Evolutionary conservation across 2,329 filamentous ascomycete species (phyloP), one percentile per base, ranked within the genome.

Genomic region (Colletotrichum sp.): DNA sequence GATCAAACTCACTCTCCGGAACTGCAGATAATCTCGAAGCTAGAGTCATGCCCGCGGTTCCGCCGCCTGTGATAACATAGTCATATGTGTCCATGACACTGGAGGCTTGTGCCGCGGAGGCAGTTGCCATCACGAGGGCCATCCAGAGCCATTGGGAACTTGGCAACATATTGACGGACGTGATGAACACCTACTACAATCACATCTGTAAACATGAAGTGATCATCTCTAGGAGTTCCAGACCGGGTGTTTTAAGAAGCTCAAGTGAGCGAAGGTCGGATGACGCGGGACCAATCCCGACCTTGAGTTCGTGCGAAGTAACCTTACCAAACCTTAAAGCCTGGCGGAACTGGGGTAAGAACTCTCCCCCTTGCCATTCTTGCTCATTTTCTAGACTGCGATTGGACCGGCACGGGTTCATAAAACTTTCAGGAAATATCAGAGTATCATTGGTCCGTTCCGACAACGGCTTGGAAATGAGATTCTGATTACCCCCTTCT

Each of bases 21-120:
- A 64, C 36, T 8, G 16, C 60, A 22, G 71, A 62, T 8, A 84
- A 76, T 36, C 83, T 82, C 39, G 83, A 81, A 16, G 83, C 83
- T 12, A 84, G 79, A 4, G 83, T 83, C 60, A 84, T 77, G 6
- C 83, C 83, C 9, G 81, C 79, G 1, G 82, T 84, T 26, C 83
- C 83, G 24, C 79, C 83, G 18, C 83, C 83, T n/a, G 81, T 79
- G 26, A 83, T 77, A 22, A 83, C 74, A 70, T 83, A 83, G 78
- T 83, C 82, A 73, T 81, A 82, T 10, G 22, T 22, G 22, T 6
- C 18, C 7, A n/a, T 8, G 32, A 8, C 32, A 8, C 6, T 34
- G 8, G 59, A 22, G 44, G n/a, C 28, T 39, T 44, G n/a, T 36
- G 9, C 44, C n/a, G 18, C 28, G 5, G 60, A 15, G 13, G 24